phyloP scores from a whole-genome alignment of 495 filamentous ascomycete genomes.

The Rhypophila decipiens region DNA sequence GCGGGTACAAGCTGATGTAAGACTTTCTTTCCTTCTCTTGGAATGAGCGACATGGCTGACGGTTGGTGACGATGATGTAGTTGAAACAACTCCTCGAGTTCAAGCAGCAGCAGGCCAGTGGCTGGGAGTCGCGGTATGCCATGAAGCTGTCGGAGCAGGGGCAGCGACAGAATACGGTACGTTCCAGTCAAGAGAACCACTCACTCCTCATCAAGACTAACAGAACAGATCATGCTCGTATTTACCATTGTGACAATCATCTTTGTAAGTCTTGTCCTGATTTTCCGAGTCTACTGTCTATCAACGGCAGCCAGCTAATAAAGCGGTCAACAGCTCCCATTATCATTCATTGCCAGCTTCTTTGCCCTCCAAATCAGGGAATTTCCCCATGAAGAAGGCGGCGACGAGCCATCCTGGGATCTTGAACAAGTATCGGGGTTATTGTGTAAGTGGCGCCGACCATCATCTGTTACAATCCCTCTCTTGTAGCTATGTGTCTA shows the following conservation, averaged over 20 bases:
- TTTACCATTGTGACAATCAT: conserved; percentile 3
- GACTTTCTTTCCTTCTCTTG: not conserved
- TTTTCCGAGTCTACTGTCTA: not conserved
- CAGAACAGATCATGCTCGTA: not conserved
- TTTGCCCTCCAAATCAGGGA: not conserved
- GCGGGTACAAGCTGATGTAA: conserved; percentile 3
- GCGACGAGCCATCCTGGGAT: not conserved
- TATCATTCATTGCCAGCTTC: conserved; percentile 4
- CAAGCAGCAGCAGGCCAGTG: conserved; percentile 5
- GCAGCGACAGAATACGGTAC: conserved; percentile 3
- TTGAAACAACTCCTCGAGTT: conserved; percentile 1
- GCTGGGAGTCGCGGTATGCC: conserved; percentile 3
- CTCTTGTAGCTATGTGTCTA: too few relatives aligned
- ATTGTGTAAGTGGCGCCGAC: too few relatives aligned
- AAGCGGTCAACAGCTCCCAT: not conserved
- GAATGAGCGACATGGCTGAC: too few relatives aligned
- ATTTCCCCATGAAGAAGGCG: not conserved
- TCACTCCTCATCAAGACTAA: too few relatives aligned
- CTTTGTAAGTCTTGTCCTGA: conserved; percentile 2
- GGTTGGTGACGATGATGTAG: conserved; percentile 3
- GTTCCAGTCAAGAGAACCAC: not conserved
- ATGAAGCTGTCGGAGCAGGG: conserved; percentile 5
- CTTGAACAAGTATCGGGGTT: not conserved
- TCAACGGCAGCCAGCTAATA: too few relatives aligned
- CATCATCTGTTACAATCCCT: too few relatives aligned